Evolutionary conservation across 169 alveolate species (phyloP).

Genomic region (Ichthyophthirius multifiliis): DNA sequence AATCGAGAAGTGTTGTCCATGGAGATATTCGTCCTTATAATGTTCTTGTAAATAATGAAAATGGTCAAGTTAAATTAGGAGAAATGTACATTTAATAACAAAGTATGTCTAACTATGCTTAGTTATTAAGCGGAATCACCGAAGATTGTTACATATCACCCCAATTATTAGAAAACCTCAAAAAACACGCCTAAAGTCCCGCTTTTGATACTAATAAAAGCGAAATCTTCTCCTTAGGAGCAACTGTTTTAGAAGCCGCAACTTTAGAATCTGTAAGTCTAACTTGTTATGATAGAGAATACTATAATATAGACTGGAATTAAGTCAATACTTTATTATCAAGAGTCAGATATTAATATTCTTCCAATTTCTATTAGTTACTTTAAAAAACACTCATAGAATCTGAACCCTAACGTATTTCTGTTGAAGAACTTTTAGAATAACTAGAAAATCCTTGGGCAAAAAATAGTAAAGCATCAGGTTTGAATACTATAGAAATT

Average conservation of each 20-base stretch:
- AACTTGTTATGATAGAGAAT: not conserved
- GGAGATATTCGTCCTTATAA: conserved; percentile 15
- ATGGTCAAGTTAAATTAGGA: conserved; percentile 15
- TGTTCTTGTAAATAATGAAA: not conserved
- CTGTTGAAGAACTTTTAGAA: not conserved
- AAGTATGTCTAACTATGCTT: not conserved
- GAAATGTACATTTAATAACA: not conserved
- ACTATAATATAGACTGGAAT: not conserved
- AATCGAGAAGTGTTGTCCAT: not conserved
- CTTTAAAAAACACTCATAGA: not conserved
- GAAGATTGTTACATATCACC: conserved; percentile 13
- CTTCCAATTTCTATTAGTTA: not conserved
- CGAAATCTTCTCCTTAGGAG: conserved; percentile 2
- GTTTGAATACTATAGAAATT: too few species aligned
- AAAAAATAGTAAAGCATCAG: too few species aligned
- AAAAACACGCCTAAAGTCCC: not conserved
- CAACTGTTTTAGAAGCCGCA: conserved; percentile 7
- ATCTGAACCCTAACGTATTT: not conserved
- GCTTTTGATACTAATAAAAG: not conserved
- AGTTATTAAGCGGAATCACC: not conserved
- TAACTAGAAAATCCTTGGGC: too few species aligned
- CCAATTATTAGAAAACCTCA: not conserved
- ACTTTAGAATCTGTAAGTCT: not conserved
- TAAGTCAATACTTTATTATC: not conserved
- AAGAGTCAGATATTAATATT: not conserved